A percentile compares a stretch with the other conserved stretches of the same genome.
Conservation (phyloP, 1,139 yeast genomes). For the Nematodospora anomalae region DNA sequence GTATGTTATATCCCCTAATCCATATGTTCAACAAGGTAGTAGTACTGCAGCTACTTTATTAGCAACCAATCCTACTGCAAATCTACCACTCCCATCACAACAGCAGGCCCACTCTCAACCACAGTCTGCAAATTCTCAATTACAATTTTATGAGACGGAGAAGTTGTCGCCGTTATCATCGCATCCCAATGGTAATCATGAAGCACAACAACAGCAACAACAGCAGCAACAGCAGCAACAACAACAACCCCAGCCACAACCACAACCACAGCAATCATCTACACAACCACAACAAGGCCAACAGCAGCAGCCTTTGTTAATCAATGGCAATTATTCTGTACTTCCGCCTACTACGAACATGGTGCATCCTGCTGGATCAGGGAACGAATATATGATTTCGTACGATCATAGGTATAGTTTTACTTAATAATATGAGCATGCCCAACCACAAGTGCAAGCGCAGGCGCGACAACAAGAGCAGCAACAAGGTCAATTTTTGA, state of each 20-base stretch:
- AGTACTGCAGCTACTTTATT: conserved; percentile 15
- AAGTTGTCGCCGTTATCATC: conserved; percentile 17
- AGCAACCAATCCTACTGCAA: conserved; percentile 11
- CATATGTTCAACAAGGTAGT: conserved; percentile 17
- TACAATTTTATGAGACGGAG: conserved; percentile 15
- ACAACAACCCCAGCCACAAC: conserved; percentile 13
- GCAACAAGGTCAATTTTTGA: conserved; percentile 7
- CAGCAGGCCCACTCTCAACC: conserved; percentile 11
- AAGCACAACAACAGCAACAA: conserved; percentile 12
- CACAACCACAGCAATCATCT: conserved; percentile 8
- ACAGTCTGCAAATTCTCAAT: conserved; percentile 8
- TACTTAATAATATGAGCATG: not conserved
- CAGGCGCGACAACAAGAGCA: conserved; percentile 1
- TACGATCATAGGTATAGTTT: conserved; percentile 20
- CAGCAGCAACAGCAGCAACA: conserved; percentile 11
- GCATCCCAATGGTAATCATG: conserved; percentile 3
- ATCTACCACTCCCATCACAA: conserved; percentile 10
- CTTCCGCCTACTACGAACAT: conserved; percentile 12
- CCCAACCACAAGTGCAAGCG: conserved; percentile 7
- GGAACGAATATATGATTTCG: conserved; percentile 19
- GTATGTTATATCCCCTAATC: conserved; percentile 21
- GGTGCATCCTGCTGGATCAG: conserved; percentile 19
- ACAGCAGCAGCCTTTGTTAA: not conserved
- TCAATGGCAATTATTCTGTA: conserved; percentile 7
- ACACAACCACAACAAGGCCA: conserved; percentile 1